These are phyloP conservation scores for Hypoxylon fragiforme DNA, from an alignment of 495 filamentous ascomycete genomes.

Conservation along the genomic window DNA sequence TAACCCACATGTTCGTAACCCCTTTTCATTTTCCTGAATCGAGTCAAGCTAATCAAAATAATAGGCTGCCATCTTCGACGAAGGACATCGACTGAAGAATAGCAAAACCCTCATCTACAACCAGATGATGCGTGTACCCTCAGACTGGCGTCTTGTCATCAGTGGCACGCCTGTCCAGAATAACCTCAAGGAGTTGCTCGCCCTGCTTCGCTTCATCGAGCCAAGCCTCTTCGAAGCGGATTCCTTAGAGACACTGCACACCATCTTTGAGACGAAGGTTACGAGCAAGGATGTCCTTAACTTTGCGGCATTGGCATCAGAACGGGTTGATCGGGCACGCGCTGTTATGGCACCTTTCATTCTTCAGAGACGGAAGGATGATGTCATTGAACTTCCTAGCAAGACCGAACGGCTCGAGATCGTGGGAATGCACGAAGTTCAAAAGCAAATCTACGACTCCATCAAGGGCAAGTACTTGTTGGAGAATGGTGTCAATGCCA, in stretches of 20 bases:
- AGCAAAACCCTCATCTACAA: slow-evolving; percentile 77
- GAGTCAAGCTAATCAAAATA: slow-evolving; percentile 11
- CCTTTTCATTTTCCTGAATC: neutral
- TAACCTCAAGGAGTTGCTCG: slow-evolving; percentile 87
- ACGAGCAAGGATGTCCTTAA: slow-evolving; percentile 74
- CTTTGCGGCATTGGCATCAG: slow-evolving; percentile 75
- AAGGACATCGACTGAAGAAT: slow-evolving; percentile 91
- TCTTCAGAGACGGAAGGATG: slow-evolving; percentile 87
- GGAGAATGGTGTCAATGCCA: slow-evolving; percentile 36
- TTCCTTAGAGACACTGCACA: slow-evolving; percentile 69
- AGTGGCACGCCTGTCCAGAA: slow-evolving; percentile 97
- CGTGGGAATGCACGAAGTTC: slow-evolving; percentile 72
- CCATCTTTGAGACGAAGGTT: slow-evolving; percentile 88
- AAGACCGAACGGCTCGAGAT: slow-evolving; percentile 78
- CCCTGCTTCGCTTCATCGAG: slow-evolving; percentile 88
- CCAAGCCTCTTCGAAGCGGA: slow-evolving; percentile 76
- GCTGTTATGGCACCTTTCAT: slow-evolving; percentile 96
- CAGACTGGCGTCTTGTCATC: slow-evolving; percentile 78
- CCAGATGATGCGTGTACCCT: slow-evolving; percentile 74
- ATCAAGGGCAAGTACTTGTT: slow-evolving; percentile 43
- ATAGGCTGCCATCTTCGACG: slow-evolving; percentile 77
- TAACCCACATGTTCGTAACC: slow-evolving; percentile 48
- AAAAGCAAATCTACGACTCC: slow-evolving; percentile 70
- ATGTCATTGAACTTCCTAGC: slow-evolving; percentile 86
- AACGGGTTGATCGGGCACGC: slow-evolving; percentile 81